Base-by-base conservation (phyloP, 257 asterid genomes). In the Rauvolfia tetraphylla region DNA sequence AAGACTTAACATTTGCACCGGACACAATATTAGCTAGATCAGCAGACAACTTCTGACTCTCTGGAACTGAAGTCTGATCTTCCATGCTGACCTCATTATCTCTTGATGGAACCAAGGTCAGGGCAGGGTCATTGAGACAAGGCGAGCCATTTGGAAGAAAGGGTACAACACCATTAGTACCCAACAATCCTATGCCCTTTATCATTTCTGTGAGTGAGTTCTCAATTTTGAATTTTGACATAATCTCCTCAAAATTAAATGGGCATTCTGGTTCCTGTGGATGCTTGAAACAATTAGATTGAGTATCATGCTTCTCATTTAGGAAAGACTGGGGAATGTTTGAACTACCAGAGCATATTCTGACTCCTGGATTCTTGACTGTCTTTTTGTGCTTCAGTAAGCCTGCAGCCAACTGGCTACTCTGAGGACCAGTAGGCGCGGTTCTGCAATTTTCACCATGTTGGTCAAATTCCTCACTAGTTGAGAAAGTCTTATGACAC, bases 401-500 rank as follows among this genome's bases (percentile, higher is more conserved):
- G 75, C 88, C 91, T 74, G 88, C 90, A 49, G 72, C 66, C 44
- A 75, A 71, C 77, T 75, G 89, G 81, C 74, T 81, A 78, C 81
- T 85, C 78, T 78, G 82, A 78, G 83, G 62, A 75, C 78, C 74
- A 76, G 91, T 69, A 51, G 84, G 70, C 51, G 10, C 75, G 27
- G 81, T 22, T 72, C 71, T 83, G 86, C 99, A 95, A 44, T 80
- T 85, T n/a, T 80, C 91, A 72, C 73, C 76, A 77, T 95, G 99
- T 76, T 83, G 82, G 75, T 75, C 83, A 53, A 87, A 78, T 75
- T 88, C 96, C 81, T 85, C 91, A 36, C 67, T 66, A 33, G 80
- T 77, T 29, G 87, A 82, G 81, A 95, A 95, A 71, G 86, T 90
- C 54, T 71, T 88, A 78, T 95, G 98, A 79, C 99, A 95, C 39